Percentiles rank a stretch among this genome's conserved stretches.
Evolutionary conservation across 306 rosid species (phyloP).

Genomic region (Carpinus viminea): DNA sequence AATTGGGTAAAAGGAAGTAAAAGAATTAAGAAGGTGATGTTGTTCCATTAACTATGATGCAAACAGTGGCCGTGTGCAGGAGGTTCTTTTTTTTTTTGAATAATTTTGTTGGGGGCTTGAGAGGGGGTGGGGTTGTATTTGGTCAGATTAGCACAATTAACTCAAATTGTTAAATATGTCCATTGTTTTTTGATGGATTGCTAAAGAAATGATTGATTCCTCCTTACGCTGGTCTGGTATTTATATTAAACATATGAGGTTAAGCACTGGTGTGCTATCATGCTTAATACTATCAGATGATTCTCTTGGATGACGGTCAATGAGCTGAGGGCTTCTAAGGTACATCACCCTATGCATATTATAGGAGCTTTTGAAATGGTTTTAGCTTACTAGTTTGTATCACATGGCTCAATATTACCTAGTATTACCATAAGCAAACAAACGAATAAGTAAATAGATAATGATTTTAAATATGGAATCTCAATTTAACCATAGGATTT

Average conservation of each 20-base stretch:
- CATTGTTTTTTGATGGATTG: neutral
- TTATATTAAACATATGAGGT: constrained; percentile 40
- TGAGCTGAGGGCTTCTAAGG: constrained; percentile 76
- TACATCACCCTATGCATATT: constrained; percentile 23
- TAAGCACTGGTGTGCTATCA: constrained; percentile 84
- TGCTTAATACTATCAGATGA: constrained; percentile 86
- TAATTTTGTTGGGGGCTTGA: too few relatives aligned
- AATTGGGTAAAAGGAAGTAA: too few relatives aligned
- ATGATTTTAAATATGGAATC: too few relatives aligned
- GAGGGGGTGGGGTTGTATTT: neutral
- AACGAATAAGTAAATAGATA: too few relatives aligned
- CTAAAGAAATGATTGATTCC: constrained; percentile 3
- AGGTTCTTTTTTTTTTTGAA: too few relatives aligned
- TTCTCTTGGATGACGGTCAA: constrained; percentile 84
- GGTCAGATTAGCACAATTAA: neutral
- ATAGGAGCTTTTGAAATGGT: neutral
- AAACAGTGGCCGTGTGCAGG: too few relatives aligned
- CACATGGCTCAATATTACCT: neutral
- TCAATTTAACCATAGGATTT: too few relatives aligned
- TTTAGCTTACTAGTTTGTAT: neutral
- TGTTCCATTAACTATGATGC: too few relatives aligned
- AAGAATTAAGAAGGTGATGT: too few relatives aligned
- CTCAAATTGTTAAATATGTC: neutral
- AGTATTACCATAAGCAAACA: neutral
- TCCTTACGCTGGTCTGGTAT: constrained; percentile 9